phyloP scores from a whole-genome alignment of 768 basidiomycete genomes.

The Amanita rimosa region DNA sequence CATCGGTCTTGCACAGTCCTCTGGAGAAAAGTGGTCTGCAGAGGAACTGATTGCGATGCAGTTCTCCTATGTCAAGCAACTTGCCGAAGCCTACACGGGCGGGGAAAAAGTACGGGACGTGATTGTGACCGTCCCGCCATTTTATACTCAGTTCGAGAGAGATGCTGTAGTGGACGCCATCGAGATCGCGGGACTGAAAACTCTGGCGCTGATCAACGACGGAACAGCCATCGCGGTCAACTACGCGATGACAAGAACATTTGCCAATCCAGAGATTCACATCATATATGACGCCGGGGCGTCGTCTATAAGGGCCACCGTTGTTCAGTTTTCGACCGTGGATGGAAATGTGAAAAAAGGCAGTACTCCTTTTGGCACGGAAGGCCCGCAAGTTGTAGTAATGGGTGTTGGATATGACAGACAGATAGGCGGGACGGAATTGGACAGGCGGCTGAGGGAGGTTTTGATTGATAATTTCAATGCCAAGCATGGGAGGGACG shows the following conservation, averaged over 20 bases:
- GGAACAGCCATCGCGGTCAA: slow-evolving; percentile 95
- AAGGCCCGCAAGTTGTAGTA: slow-evolving; percentile 57
- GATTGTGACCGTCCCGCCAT: slow-evolving; percentile 83
- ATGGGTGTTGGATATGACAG: slow-evolving; percentile 79
- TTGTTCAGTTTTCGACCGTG: slow-evolving; percentile 55
- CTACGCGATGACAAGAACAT: slow-evolving; percentile 93
- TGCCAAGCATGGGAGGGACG: slow-evolving; percentile 53
- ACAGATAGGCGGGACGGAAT: slow-evolving; percentile 65
- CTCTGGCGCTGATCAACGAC: slow-evolving; percentile 82
- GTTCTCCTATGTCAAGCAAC: slow-evolving; percentile 77
- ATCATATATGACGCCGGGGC: slow-evolving; percentile 94
- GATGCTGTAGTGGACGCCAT: slow-evolving; percentile 88
- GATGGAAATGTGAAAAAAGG: slow-evolving; percentile 26
- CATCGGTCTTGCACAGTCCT: slow-evolving; percentile 45
- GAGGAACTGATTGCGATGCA: slow-evolving; percentile 96
- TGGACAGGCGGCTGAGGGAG: slow-evolving; percentile 76
- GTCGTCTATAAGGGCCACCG: slow-evolving; percentile 64
- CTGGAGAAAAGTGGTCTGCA: slow-evolving; percentile 62
- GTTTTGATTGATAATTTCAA: slow-evolving; percentile 71
- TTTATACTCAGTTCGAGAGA: slow-evolving; percentile 84
- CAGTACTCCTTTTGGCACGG: slow-evolving; percentile 25
- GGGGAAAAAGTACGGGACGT: slow-evolving; percentile 76
- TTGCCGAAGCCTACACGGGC: slow-evolving; percentile 61
- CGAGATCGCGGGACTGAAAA: slow-evolving; percentile 80
- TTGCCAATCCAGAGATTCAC: slow-evolving; percentile 72